Conservation (phyloP, 2,329 filamentous ascomycete genomes). For the Aureobasidium sp. region DNA sequence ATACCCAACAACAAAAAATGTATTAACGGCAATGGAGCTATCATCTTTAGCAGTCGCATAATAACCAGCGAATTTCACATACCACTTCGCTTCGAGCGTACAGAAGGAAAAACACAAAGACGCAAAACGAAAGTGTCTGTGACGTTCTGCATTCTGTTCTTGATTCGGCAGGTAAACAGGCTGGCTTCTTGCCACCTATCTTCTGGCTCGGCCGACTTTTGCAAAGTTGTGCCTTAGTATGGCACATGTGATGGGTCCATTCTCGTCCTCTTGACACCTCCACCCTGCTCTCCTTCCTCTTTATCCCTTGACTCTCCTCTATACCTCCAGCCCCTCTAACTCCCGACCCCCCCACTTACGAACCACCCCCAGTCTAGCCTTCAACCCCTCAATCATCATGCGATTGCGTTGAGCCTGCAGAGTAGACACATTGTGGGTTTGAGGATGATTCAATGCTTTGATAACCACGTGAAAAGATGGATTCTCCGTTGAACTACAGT, state of each 20-base stretch:
- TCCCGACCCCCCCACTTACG: neutral
- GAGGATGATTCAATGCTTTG: too few species aligned
- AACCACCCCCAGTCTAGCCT: neutral
- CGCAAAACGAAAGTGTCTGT: too few species aligned
- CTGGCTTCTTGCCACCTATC: too few species aligned
- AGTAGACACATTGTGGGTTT: conserved; percentile 6
- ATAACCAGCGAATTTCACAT: neutral
- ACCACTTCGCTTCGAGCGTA: neutral
- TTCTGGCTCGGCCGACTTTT: too few species aligned
- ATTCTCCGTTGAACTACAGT: too few species aligned
- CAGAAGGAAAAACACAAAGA: too few species aligned
- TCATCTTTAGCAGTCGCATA: neutral
- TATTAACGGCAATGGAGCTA: neutral
- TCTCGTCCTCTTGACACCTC: neutral
- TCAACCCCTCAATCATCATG: neutral
- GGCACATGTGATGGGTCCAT: too few species aligned
- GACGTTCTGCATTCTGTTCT: too few species aligned
- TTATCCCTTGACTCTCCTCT: neutral
- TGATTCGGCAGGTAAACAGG: too few species aligned
- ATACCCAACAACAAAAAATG: conserved; percentile 10
- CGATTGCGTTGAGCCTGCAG: neutral
- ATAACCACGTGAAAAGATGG: neutral
- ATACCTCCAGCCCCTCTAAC: conserved; percentile 2
- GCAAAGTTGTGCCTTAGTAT: too few species aligned
- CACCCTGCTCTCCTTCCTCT: neutral